Evolutionary conservation across 305 asterid genomes (phyloP).

Genomic region (Ilex paraguariensis): DNA sequence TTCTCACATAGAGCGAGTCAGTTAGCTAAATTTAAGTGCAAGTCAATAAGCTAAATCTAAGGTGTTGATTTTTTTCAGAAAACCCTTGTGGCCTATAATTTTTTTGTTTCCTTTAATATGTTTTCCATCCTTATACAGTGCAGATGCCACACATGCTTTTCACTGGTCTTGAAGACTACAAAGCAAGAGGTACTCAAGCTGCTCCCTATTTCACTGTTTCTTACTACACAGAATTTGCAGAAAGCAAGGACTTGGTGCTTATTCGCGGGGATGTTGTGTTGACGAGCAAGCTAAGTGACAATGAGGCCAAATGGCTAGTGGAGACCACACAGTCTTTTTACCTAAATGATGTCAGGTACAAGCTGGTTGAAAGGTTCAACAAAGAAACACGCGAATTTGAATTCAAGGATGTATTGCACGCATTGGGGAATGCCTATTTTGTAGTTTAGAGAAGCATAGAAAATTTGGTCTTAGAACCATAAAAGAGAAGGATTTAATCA

Average conservation of each 20-base stretch:
- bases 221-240: conserved; percentile 77
- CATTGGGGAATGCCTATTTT: conserved; percentile 76
- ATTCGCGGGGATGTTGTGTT: conserved; percentile 81
- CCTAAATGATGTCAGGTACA: conserved; percentile 81
- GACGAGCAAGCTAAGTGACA: conserved; percentile 79
- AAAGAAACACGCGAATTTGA: conserved; percentile 72
- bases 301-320: conserved; percentile 79
- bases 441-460: conserved; percentile 20
- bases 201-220: conserved; percentile 78
- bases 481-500: too few relatives aligned
- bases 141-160: conserved; percentile 86
- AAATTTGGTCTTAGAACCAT: too few relatives aligned
- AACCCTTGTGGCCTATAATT: too few relatives aligned
- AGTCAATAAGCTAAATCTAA: too few relatives aligned
- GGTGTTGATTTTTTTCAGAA: too few relatives aligned
- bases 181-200: conserved; percentile 96
- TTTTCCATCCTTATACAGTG: conserved; percentile 33
- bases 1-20: too few relatives aligned
- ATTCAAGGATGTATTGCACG: conserved; percentile 82
- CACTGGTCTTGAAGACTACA: conserved; percentile 93
- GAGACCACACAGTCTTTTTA: conserved; percentile 87
- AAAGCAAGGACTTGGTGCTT: conserved; percentile 81
- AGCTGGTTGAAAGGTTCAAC: conserved; percentile 84
- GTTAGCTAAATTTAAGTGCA: too few relatives aligned
- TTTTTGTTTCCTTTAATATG: too few relatives aligned